These are phyloP conservation scores for Gnaphalium uliginosum DNA, from an alignment of 129 eudicot species.

Conservation along the genomic window DNA sequence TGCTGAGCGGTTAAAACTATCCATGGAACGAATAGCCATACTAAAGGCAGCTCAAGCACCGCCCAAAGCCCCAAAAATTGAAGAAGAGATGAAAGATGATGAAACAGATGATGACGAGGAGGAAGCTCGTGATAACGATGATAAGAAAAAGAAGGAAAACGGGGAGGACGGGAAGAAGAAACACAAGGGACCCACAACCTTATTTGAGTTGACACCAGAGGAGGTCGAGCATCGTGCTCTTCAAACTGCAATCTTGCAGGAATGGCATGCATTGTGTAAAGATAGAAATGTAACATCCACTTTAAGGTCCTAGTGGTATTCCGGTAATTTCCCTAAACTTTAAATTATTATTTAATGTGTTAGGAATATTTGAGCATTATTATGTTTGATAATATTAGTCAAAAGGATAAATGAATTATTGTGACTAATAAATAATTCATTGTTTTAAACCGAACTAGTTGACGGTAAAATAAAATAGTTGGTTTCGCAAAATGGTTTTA, in stretches of 20 bases:
- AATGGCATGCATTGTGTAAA: conserved; percentile 86
- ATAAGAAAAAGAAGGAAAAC: conserved; percentile 35
- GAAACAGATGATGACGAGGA: conserved; percentile 38
- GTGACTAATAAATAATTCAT: too few species aligned
- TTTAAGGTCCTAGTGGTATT: too few species aligned
- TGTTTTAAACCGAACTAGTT: too few species aligned
- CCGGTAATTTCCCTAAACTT: too few species aligned
- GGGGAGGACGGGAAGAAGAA: conserved; percentile 45
- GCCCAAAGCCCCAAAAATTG: conserved; percentile 59
- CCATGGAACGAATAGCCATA: conserved; percentile 90
- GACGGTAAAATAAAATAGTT: too few species aligned
- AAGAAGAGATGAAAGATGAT: conserved; percentile 50
- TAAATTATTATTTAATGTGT: too few species aligned
- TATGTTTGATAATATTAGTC: too few species aligned
- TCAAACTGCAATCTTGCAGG: conserved; percentile 81
- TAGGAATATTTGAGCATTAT: too few species aligned
- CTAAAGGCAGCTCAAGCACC: conserved; percentile 87
- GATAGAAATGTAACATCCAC: too few species aligned
- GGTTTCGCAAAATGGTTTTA: too few species aligned
- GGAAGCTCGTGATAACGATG: conserved; percentile 28
- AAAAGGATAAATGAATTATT: too few species aligned
- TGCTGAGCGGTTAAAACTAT: conserved; percentile 66
- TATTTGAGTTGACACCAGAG: conserved; percentile 72
- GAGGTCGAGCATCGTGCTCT: conserved; percentile 94
- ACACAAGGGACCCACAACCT: conserved; percentile 72